Evolutionary conservation across 1,284 basidiomycete genomes (phyloP).

Genomic region (Agaricales sp.): DNA sequence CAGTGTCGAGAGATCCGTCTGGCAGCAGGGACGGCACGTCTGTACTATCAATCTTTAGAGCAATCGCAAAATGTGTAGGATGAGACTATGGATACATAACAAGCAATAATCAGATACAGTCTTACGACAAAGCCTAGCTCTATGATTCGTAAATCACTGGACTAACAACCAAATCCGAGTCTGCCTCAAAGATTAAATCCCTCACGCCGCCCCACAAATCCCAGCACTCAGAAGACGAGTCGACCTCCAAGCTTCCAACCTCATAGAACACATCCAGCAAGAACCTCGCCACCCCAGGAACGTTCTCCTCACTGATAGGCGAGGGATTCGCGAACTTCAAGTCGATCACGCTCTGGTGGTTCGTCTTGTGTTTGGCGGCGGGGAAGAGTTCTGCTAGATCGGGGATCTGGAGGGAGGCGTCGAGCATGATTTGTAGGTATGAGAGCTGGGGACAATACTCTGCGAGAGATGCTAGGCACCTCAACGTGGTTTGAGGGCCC

Average conservation of each 20-base stretch:
- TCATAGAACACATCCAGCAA: background rate
- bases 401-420: background rate
- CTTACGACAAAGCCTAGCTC: no score
- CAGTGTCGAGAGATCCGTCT: no score
- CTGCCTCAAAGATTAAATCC: background rate
- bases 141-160: no score
- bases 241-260: background rate
- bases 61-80: no score
- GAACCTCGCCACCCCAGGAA: background rate
- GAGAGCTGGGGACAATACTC: background rate
- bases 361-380: background rate
- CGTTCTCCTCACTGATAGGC: background rate
- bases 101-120: no score
- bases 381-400: background rate
- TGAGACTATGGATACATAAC: no score
- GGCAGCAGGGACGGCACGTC: no score
- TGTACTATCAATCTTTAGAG: no score
- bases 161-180: no score
- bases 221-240: background rate
- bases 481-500: background rate
- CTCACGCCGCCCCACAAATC: background rate
- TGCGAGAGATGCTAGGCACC: background rate
- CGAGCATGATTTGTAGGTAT: background rate
- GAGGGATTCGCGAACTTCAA: background rate
- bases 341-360: background rate